Evolutionary conservation across 768 basidiomycete species (phyloP).

Genomic region (Tulasnella sp.): DNA sequence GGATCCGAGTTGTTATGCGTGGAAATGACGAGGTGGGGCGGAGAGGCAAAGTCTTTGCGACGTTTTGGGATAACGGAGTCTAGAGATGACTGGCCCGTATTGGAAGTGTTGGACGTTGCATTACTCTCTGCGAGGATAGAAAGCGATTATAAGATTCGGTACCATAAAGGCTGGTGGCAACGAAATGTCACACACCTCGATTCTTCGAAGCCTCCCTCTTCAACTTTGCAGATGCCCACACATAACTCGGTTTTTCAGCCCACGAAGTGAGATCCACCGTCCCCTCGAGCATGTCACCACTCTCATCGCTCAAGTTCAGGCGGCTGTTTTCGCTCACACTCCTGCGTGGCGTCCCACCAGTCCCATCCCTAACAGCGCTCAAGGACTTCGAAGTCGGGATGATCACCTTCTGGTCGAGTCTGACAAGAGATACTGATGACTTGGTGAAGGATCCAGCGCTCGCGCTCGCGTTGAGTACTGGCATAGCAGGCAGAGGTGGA

Average conservation of each 20-base stretch:
- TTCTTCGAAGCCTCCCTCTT: neutral
- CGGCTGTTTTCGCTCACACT: neutral
- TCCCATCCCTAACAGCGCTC: neutral
- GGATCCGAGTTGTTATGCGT: neutral
- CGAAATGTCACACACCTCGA: neutral
- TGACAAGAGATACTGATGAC: neutral
- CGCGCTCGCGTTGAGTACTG: neutral
- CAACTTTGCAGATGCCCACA: conserved; percentile 8
- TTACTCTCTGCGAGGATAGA: neutral
- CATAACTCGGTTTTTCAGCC: conserved; percentile 8
- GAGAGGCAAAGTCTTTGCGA: conserved; percentile 1
- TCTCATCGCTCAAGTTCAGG: neutral
- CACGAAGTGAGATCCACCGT: conserved; percentile 1
- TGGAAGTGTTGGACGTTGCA: neutral
- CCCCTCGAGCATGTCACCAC: conserved; percentile 4
- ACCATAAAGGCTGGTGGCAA: neutral
- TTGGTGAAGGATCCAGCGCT: neutral
- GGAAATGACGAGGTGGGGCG: conserved; percentile 1
- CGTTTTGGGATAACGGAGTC: conserved; percentile 8
- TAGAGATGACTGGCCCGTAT: neutral
- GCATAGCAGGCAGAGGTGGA: neutral
- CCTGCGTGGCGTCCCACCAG: neutral
- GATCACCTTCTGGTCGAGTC: no score
- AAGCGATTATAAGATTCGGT: neutral
- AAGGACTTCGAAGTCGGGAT: neutral